Conservation (phyloP, 2,329 filamentous ascomycete species). For the Ophiostoma ips region DNA sequence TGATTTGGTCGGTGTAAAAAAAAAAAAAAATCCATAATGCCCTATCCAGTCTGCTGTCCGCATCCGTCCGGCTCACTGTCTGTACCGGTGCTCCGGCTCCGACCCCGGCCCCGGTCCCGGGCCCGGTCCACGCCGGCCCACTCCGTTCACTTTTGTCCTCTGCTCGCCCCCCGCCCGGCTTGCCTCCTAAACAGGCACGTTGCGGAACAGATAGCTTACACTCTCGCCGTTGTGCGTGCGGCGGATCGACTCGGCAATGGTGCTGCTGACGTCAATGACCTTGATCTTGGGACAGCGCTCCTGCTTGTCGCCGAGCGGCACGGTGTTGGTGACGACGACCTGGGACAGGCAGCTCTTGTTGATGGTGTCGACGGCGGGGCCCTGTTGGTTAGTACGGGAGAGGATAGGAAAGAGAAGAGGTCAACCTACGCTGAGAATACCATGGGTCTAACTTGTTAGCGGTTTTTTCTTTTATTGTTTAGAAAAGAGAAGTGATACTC, state of each 20-base stretch:
- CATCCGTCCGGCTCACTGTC: too few relatives aligned
- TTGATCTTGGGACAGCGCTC: conserved; percentile 62
- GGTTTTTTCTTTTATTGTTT: too few relatives aligned
- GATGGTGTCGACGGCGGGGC: conserved; percentile 74
- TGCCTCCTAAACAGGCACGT: conserved; percentile 37
- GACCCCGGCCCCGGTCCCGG: too few relatives aligned
- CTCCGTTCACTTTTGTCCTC: too few relatives aligned
- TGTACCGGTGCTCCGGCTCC: too few relatives aligned
- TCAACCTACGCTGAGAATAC: conserved; percentile 12
- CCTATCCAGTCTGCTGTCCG: too few relatives aligned
- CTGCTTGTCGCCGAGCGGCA: conserved; percentile 65
- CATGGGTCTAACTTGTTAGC: conserved; percentile 8
- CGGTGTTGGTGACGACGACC: conserved; percentile 83
- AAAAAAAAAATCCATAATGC: too few relatives aligned
- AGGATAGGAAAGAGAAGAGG: too few relatives aligned
- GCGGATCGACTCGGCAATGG: conserved; percentile 56
- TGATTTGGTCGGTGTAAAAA: too few relatives aligned
- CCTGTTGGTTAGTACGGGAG: conserved; percentile 56
- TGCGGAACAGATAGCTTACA: conserved; percentile 55
- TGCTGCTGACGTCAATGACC: conserved; percentile 85
- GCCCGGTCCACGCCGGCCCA: too few relatives aligned
- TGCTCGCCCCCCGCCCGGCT: too few relatives aligned
- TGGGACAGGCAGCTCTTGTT: conserved; percentile 65
- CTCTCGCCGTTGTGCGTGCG: conserved; percentile 53
- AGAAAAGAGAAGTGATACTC: too few relatives aligned